Evolutionary conservation across 225 moss, liverwort and hornwort genomes (phyloP), one percentile per base, ranked within the genome.

Genomic region (Marchantia polymorpha): DNA sequence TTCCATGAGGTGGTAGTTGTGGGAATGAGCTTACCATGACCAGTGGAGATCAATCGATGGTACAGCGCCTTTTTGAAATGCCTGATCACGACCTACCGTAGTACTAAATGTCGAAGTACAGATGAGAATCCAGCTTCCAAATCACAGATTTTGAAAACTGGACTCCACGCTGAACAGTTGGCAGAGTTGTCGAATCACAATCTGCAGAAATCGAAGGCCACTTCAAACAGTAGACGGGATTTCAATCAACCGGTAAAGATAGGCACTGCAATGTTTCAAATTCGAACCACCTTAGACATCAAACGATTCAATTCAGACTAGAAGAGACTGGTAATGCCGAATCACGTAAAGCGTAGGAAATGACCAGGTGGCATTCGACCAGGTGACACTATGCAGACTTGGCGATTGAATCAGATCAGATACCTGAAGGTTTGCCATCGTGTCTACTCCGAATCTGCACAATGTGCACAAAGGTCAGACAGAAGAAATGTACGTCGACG

Each of bases 51-150:
- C 54, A 73, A 2, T 55, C 53, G 54, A 52, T 73, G 73, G 73
- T 55, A 53, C 73, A 54, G 53, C 73, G 73, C 53, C 73, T 53
- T 8, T 73, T 53, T 10, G 22, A 13, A 25, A 13, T 19, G 26
- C 12, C 52, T 73, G 72, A 52, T 29, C 27, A 20, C 54, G 71
- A 71, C 49, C 71, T 71, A 71, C n/a, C 52, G 26, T 53, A 51
- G 53, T 29, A 54, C 73, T 53, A 73, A 73, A 26, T 73, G 13
- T 52, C 53, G 27, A 54, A 29, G n/a, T 20, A 54, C 15, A 54
- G 73, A 53, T 55, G 73, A 53, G 73, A 53, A 73, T 73, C 73
- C 73, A 73, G 54, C 73, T 54, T 53, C 73, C 52, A 52, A 7
- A 51, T 73, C 73, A 73, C 73, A 55, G 27, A 27, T 55, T 73